Conservation (phyloP, 192 early-diverging fungal genomes). For the Backusella tuberculispora region DNA sequence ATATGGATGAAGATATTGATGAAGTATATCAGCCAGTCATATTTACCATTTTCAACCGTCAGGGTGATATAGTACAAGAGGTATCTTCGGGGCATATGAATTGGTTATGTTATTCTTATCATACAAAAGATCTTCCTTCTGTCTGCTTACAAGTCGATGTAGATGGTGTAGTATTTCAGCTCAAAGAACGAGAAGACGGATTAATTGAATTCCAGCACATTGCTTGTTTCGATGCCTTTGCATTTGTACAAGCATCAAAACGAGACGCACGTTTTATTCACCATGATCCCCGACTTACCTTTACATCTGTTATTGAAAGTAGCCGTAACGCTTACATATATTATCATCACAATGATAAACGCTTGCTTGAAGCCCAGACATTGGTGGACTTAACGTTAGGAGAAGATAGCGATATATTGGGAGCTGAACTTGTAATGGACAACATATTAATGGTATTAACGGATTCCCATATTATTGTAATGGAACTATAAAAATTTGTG, state of each 20-base stretch:
- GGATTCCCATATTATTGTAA: conserved; percentile 28
- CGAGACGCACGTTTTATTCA: conserved; percentile 66
- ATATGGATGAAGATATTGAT: conserved; percentile 55
- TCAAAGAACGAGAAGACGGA: conserved; percentile 34
- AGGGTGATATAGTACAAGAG: conserved; percentile 46
- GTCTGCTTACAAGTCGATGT: conserved; percentile 70
- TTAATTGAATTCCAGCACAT: conserved; percentile 46
- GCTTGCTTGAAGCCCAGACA: conserved; percentile 43
- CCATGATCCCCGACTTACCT: conserved; percentile 54
- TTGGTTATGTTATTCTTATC: conserved; percentile 62
- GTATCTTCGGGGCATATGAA: conserved; percentile 55
- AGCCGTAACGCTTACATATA: conserved; percentile 59
- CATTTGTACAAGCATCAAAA: conserved; percentile 78
- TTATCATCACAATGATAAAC: conserved; percentile 39
- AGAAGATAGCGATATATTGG: conserved; percentile 48
- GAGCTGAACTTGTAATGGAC: conserved; percentile 49
- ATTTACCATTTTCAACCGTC: conserved; percentile 46
- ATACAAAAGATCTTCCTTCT: conserved; percentile 42
- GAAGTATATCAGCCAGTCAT: conserved; percentile 46
- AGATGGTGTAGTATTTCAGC: conserved; percentile 67
- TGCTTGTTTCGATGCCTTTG: conserved; percentile 68
- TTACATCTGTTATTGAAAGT: conserved; percentile 54
- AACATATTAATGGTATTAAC: conserved; percentile 47
- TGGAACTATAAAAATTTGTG: not conserved
- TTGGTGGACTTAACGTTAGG: conserved; percentile 52